Evolutionary conservation across 352 stramenopile species (phyloP).

Genomic region (Globisporangium iwayamae): DNA sequence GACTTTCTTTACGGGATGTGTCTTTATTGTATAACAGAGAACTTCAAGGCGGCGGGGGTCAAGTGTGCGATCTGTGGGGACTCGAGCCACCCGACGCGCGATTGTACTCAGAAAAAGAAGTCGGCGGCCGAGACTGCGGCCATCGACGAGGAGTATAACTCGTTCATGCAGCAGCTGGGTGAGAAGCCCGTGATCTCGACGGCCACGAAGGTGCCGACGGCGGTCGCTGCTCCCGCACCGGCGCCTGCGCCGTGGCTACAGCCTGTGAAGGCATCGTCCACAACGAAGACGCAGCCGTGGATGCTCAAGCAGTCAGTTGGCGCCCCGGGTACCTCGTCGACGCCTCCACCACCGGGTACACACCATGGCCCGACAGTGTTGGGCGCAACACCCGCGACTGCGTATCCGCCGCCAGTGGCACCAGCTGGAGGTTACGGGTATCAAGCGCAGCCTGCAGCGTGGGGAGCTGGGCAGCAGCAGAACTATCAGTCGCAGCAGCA

Average conservation of each 20-base stretch:
- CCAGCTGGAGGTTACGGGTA: conserved; percentile 28
- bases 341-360: conserved; percentile 25
- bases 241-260: conserved; percentile 51
- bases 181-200: conserved; percentile 71
- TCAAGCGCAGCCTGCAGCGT: conserved; percentile 13
- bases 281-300: conserved; percentile 49
- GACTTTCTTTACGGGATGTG: neutral
- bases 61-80: conserved; percentile 98
- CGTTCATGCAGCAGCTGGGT: conserved; percentile 85
- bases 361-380: conserved; percentile 23
- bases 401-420: conserved; percentile 44
- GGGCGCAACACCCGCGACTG: conserved; percentile 46
- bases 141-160: conserved; percentile 84
- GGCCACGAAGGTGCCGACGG: conserved; percentile 27
- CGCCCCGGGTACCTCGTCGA: conserved; percentile 33
- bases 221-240: conserved; percentile 5
- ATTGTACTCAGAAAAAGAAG: conserved; percentile 93
- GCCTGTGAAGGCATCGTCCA: conserved; percentile 42
- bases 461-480: conserved; percentile 12
- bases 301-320: conserved; percentile 51
- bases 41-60: conserved; percentile 84
- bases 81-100: conserved; percentile 95
- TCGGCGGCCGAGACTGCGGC: conserved; percentile 66
- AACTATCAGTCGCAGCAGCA: conserved; percentile 4
- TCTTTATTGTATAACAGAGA: conserved; percentile 35